Base-by-base conservation (phyloP, 345 rosid genomes). In the Rhodamnia rubescens region DNA sequence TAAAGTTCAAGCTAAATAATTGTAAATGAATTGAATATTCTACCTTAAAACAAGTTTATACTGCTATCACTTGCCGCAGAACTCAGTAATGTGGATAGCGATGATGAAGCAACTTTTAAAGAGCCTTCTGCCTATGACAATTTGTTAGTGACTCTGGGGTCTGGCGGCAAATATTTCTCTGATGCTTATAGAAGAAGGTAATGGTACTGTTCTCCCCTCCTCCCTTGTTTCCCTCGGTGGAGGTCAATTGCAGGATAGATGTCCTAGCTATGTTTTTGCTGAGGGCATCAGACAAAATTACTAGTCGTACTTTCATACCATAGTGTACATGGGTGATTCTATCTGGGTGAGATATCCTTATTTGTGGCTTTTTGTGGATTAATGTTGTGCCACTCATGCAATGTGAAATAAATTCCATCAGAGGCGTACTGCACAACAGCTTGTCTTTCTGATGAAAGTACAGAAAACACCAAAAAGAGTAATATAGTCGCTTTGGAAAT, bases 141-240 rank as follows among this genome's bases (percentile, higher is more conserved):
- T 85, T 88, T 94, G 89, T 81, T 93, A 69, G 88, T 59, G 85
- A 90, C 90, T 83, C 91, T 95, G n/a, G 89, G 90, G 84, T 91
- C 94, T 8, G 85, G 90, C 24, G 86, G 91, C 89, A 89, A 88
- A 84, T 85, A 90, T 89, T 84, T 90, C 85, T 91, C 92, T 9
- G 88, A 90, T 90, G 91, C 89, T 58, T 91, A 86, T 84, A 84
- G 87, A 88, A 91, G 88, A 88, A 92, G 97, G 97, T 95, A 88
- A 86, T 56, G 42, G 42, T 54, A 32, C 29, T 83, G 49, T 29
- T 55, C 47, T 8, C 32, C 61, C 29, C 29, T 53, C 51, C 58
- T 83, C n/a, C 21, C 56, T 20, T 83, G 8, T 53, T 82, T 55
- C 69, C 53, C 29, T 15, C 1, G 52, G 27, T 40, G 26, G 61